Conservation (phyloP, 2,329 filamentous ascomycete species). For the Hortaea sp. region DNA sequence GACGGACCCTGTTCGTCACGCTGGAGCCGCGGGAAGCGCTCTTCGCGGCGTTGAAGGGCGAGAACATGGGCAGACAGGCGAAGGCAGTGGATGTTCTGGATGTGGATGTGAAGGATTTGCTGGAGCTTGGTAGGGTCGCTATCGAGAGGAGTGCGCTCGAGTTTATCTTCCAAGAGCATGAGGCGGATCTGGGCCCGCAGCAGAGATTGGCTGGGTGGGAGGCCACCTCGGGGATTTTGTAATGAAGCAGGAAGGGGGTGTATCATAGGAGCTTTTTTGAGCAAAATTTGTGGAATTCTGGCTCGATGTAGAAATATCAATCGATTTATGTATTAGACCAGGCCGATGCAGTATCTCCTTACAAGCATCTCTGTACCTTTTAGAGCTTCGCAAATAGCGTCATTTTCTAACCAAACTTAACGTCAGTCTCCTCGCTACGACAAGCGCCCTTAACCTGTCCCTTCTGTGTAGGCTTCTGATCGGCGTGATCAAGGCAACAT, state of each 20-base stretch:
- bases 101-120: slow-evolving; percentile 89
- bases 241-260: no score
- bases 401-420: no score
- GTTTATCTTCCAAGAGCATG: slow-evolving; percentile 62
- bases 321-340: no score
- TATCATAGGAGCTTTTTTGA: no score
- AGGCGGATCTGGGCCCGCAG: slow-evolving; percentile 44
- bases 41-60: slow-evolving; percentile 54
- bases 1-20: slow-evolving; percentile 69
- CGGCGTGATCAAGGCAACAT: neutral
- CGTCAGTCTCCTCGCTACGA: no score
- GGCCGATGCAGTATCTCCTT: no score
- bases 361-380: no score
- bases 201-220: neutral
- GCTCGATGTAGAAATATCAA: no score
- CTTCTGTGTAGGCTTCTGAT: no score
- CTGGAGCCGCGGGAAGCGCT: slow-evolving; percentile 51
- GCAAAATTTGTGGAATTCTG: no score
- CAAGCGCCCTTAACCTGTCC: no score
- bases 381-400: no score
- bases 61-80: slow-evolving; percentile 48
- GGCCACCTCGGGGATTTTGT: neutral
- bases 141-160: slow-evolving; percentile 75
- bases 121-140: slow-evolving; percentile 75
- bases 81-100: slow-evolving; percentile 61